phyloP scores from a whole-genome alignment of 1,284 basidiomycete species.

The Marasmius tenuissimus region DNA sequence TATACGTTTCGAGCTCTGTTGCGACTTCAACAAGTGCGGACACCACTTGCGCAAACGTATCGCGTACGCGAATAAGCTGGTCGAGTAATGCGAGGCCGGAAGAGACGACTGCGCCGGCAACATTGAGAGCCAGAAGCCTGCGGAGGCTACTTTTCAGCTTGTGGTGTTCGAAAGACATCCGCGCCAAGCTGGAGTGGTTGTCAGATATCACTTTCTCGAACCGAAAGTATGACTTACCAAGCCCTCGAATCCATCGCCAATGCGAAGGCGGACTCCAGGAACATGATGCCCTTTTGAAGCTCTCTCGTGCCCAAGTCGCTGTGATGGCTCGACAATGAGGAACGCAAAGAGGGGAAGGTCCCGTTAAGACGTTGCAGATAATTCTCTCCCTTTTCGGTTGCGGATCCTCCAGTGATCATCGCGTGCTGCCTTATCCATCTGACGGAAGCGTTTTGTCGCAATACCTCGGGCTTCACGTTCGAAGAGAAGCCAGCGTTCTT shows the following conservation, averaged over 20 bases:
- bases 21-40: conserved; percentile 42
- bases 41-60: conserved; percentile 33
- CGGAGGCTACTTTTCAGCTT: conserved; percentile 23
- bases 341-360: conserved; percentile 69
- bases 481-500: conserved; percentile 78
- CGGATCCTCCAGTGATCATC: conserved; percentile 26
- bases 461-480: conserved; percentile 72
- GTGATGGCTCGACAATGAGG: conserved; percentile 71
- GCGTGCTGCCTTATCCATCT: conserved; percentile 71
- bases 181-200: conserved; percentile 36
- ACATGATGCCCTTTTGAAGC: conserved; percentile 75
- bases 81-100: conserved; percentile 26
- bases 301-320: conserved; percentile 85
- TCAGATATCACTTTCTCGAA: conserved; percentile 3
- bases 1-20: conserved; percentile 32
- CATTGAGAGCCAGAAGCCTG: conserved; percentile 29
- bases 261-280: conserved; percentile 79
- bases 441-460: conserved; percentile 62
- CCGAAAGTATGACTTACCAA: conserved; percentile 33
- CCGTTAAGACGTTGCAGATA: conserved; percentile 78
- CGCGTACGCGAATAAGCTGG: conserved; percentile 30
- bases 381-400: conserved; percentile 48
- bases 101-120: conserved; percentile 23
- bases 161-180: conserved; percentile 22
- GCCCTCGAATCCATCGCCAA: conserved; percentile 56